A percentile compares a stretch with the other conserved stretches of the same genome.
Evolutionary conservation across 768 basidiomycete genomes (phyloP).

Genomic region (Leccinum disarticulatum): DNA sequence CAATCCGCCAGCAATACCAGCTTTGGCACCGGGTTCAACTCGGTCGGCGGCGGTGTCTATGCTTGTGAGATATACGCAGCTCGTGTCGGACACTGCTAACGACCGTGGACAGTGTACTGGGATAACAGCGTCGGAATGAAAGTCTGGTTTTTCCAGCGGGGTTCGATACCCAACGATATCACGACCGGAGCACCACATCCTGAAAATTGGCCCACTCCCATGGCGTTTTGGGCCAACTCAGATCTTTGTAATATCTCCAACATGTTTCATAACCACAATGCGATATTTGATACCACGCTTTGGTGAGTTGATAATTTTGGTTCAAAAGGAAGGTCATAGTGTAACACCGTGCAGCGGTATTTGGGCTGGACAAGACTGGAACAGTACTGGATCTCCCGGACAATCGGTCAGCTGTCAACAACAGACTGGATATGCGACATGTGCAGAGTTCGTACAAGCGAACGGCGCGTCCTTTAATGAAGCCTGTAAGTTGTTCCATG

Average conservation of each 20-base stretch:
- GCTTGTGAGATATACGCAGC: slow-evolving; percentile 49
- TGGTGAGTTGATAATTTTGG: slow-evolving; percentile 46
- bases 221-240: slow-evolving; percentile 75
- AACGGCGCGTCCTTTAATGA: slow-evolving; percentile 68
- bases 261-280: slow-evolving; percentile 75
- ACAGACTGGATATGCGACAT: slow-evolving; percentile 79
- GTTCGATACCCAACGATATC: slow-evolving; percentile 76
- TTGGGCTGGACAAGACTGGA: slow-evolving; percentile 88
- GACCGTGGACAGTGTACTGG: slow-evolving; percentile 14
- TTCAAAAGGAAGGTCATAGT: slow-evolving; percentile 5
- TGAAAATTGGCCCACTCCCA: slow-evolving; percentile 69
- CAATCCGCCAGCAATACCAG: slow-evolving; percentile 58
- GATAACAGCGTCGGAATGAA: slow-evolving; percentile 70
- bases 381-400: slow-evolving; percentile 67
- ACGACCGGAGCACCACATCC: slow-evolving; percentile 69
- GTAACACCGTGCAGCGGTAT: slow-evolving; percentile 59
- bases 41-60: slow-evolving; percentile 81
- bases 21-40: slow-evolving; percentile 84
- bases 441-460: slow-evolving; percentile 71
- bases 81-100: not conserved
- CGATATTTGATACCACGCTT: slow-evolving; percentile 84
- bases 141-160: slow-evolving; percentile 80
- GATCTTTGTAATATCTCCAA: slow-evolving; percentile 69
- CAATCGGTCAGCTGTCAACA: slow-evolving; percentile 85
- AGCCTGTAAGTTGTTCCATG: slow-evolving; percentile 62